Conservation (phyloP, 2,329 filamentous ascomycete genomes). For the Fusarium xylarioides region DNA sequence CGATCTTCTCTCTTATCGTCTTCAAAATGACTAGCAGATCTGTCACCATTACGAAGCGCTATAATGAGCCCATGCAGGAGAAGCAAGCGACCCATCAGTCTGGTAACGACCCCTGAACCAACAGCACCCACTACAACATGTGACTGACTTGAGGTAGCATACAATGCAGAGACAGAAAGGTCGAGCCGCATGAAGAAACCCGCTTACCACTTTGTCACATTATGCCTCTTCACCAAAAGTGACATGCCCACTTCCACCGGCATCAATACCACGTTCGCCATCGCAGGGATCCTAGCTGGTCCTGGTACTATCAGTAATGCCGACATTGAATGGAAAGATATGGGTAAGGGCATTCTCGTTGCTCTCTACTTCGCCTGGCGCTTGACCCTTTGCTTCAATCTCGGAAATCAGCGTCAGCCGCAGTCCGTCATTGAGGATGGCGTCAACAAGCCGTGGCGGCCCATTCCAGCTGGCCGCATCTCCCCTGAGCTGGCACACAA, state of each 20-base stretch:
- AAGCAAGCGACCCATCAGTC: constrained; percentile 11
- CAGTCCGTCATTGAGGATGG: constrained; percentile 49
- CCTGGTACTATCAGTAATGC: constrained; percentile 23
- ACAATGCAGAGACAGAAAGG: background rate
- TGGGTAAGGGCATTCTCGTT: constrained; percentile 30
- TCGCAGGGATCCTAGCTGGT: constrained; percentile 27
- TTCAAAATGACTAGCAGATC: constrained; percentile 14
- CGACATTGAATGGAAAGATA: constrained; percentile 13
- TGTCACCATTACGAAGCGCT: constrained; percentile 5
- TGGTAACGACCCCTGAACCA: constrained; percentile 23
- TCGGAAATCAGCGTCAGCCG: constrained; percentile 51
- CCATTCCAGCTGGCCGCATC: constrained; percentile 43
- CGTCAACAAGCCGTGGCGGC: constrained; percentile 53
- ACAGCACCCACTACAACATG: background rate
- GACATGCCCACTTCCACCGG: constrained; percentile 31
- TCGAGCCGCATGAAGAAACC: constrained; percentile 8
- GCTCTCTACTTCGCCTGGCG: constrained; percentile 37
- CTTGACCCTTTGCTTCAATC: constrained; percentile 44
- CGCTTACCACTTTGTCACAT: constrained; percentile 24
- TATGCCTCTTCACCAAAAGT: constrained; percentile 34
- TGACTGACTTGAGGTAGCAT: constrained; percentile 22
- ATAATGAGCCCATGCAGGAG: background rate
- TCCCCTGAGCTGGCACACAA: constrained; percentile 36
- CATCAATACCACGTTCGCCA: constrained; percentile 31
- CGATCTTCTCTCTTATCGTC: background rate